Base-by-base conservation (phyloP, 2,329 filamentous ascomycete genomes). In the Elsinoe arachidis region DNA sequence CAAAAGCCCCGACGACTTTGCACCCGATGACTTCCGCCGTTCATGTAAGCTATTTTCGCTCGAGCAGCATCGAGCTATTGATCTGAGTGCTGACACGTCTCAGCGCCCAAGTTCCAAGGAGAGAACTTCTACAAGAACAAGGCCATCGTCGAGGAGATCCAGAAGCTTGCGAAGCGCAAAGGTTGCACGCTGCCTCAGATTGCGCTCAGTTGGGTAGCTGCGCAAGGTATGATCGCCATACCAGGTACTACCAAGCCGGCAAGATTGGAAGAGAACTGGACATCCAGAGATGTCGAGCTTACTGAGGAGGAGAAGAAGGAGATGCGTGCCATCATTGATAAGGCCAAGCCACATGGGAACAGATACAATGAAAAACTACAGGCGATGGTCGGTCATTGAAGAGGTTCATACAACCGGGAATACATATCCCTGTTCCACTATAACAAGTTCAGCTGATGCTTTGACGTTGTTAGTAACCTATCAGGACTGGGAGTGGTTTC, bases 311-410 rank as follows among this genome's bases (percentile, higher is more conserved):
- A 76, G 53, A 63, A 67, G 60, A 44, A 61, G 34, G 71, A 74
- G 57, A 71, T 77, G 64, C 65, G 74, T 3, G 62, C 19, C 11
- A 69, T 75, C 12, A 63, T 75, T 17, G 69, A 76, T 60, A 59
- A 59, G 17, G 67, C 67, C 1, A 73, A 74, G 61, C 71, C 71
- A 0, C 63, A 66, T 23, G 72, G 72, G 0, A 68, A 71, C 33
- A 63, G 73, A 59, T 73, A 73, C 34, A 19, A n/a, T 17, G 44
- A 55, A 21, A 46, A 44, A 5, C 14, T 26, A 11, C 58, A 60
- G 49, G 39, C 52, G 43, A 17, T 58, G 58, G 49, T 56, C 2
- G 58, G 56, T n/a, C 58, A 60, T 41, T 56, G 19, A 41, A 15
- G 9, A 15, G 39, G n/a, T 30, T 7, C 26, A 30, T 30, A 30